A percentile compares a stretch with the other conserved stretches of the same genome.
Conservation (phyloP, 2,329 filamentous ascomycete genomes). For the Talaromyces verruculosus region DNA sequence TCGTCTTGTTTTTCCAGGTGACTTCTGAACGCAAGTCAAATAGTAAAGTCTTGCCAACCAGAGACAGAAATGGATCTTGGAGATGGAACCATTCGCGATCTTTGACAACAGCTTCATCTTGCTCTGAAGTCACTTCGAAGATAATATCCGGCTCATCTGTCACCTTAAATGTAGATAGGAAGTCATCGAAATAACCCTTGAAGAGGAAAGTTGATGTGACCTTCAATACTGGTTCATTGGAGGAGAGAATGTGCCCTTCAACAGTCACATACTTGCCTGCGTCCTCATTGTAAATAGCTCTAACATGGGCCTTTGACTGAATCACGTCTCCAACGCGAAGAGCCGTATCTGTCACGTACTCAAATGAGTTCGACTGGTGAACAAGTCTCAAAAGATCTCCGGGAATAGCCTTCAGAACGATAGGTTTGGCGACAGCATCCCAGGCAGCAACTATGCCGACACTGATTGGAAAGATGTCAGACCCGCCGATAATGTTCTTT, state of each 20-base stretch:
- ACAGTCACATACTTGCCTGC: slow-evolving; percentile 99
- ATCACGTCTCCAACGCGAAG: slow-evolving; percentile 93
- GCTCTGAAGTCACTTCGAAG: slow-evolving; percentile 78
- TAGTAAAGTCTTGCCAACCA: not conserved
- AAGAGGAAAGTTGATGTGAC: slow-evolving; percentile 98
- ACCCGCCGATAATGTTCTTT: not conserved
- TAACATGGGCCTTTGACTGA: slow-evolving; percentile 89
- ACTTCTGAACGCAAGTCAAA: not conserved
- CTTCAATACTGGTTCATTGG: slow-evolving; percentile 87
- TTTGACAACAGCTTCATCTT: slow-evolving; percentile 88
- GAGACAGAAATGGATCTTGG: not conserved
- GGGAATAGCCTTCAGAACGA: not conserved
- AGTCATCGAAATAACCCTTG: slow-evolving; percentile 87
- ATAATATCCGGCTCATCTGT: slow-evolving; percentile 95
- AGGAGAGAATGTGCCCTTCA: slow-evolving; percentile 86
- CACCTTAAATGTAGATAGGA: slow-evolving; percentile 96
- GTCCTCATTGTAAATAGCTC: slow-evolving; percentile 84
- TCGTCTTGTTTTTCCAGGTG: not conserved
- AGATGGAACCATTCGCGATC: slow-evolving; percentile 79
- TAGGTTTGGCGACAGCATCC: slow-evolving; percentile 3
- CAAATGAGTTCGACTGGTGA: slow-evolving; percentile 94
- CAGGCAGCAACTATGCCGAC: slow-evolving; percentile 5
- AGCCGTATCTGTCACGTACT: slow-evolving; percentile 93
- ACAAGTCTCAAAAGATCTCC: slow-evolving; percentile 95
- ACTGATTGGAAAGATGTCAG: not conserved